Evolutionary conservation across 306 rosid genomes (phyloP).

Genomic region (Ormosia emarginata): DNA sequence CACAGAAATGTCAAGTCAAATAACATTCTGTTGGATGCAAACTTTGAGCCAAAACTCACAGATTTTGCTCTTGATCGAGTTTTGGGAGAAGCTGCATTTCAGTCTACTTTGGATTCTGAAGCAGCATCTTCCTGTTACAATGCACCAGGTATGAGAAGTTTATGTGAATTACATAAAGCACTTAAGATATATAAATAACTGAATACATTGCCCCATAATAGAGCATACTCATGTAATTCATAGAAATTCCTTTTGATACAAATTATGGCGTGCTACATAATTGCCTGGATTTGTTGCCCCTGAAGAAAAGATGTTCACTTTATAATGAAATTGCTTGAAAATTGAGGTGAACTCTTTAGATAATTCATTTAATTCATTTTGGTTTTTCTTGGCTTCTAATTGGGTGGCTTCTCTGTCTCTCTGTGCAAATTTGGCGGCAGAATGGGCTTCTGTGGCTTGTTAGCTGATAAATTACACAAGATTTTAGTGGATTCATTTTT

Average conservation of each 20-base stretch:
- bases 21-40: constrained; percentile 77
- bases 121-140: constrained; percentile 75
- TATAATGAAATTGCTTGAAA: background rate
- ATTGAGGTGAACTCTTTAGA: background rate
- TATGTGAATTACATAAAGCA: background rate
- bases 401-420: background rate
- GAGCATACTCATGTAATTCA: background rate
- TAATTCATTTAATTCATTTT: background rate
- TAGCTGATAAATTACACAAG: background rate
- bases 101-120: constrained; percentile 68
- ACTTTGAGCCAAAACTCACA: constrained; percentile 80
- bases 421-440: background rate
- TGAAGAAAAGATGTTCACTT: background rate
- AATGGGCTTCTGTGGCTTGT: background rate
- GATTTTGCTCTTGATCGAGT: constrained; percentile 83
- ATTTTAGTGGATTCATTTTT: background rate
- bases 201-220: background rate
- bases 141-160: constrained; percentile 73
- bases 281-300: background rate
- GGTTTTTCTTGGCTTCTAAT: background rate
- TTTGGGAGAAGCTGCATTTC: constrained; percentile 81
- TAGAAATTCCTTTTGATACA: background rate
- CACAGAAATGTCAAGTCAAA: constrained; percentile 83
- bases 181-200: background rate
- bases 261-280: background rate